Conservation (phyloP, 2,329 filamentous ascomycete species). For the Lasiodiplodia sp. region DNA sequence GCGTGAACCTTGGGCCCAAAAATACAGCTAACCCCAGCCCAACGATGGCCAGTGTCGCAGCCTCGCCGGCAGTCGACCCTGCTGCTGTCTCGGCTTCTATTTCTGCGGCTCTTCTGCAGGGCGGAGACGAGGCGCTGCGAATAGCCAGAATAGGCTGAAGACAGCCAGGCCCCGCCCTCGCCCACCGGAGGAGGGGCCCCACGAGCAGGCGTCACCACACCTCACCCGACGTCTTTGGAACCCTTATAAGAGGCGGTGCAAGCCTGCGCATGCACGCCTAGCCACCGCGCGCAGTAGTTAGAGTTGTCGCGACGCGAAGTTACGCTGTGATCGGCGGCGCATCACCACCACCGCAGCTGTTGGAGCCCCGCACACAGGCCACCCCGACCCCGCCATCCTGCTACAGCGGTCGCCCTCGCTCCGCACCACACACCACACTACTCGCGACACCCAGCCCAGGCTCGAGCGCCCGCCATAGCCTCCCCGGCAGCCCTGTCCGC, state of each 20-base stretch:
- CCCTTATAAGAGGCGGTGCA: background rate
- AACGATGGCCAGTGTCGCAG: conserved; percentile 24
- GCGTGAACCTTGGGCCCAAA: conserved; percentile 22
- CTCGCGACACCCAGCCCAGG: conserved; percentile 10
- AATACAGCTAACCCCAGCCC: conserved; percentile 20
- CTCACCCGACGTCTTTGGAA: conserved; percentile 12
- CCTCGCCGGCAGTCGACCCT: conserved; percentile 22
- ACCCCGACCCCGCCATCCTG: conserved; percentile 21
- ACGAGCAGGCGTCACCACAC: background rate
- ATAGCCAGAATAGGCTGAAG: conserved; percentile 27
- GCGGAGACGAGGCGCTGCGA: conserved; percentile 11
- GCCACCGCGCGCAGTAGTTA: conserved; percentile 3
- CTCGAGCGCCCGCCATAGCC: background rate
- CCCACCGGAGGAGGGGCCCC: conserved; percentile 19
- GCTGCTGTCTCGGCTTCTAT: conserved; percentile 25
- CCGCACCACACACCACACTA: conserved; percentile 10
- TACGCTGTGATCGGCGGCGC: conserved; percentile 25
- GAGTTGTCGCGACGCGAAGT: conserved; percentile 26
- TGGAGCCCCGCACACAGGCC: conserved; percentile 14
- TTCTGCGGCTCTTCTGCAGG: conserved; percentile 24
- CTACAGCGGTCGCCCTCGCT: conserved; percentile 18
- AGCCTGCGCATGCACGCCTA: conserved; percentile 4
- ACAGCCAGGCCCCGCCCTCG: conserved; percentile 1
- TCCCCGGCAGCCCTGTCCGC: background rate
- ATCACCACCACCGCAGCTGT: conserved; percentile 16